phyloP scores from a whole-genome alignment of 495 filamentous ascomycete genomes.

The Platismatia glauca region DNA sequence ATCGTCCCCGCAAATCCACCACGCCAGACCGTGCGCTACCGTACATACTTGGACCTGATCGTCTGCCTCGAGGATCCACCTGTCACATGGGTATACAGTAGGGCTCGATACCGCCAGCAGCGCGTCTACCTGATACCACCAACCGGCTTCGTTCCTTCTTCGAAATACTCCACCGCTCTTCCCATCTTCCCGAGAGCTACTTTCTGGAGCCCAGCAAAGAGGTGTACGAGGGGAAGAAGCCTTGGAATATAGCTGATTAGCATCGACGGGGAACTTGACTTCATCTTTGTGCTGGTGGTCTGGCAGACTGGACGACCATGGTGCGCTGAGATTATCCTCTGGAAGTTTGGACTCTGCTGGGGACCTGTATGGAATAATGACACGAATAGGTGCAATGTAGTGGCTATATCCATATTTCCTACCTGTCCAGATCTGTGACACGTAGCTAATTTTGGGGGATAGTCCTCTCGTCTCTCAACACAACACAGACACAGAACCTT shows the following conservation, averaged over 20 bases:
- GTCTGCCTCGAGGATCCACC: too few species aligned
- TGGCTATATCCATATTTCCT: not conserved
- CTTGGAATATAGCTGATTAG: too few species aligned
- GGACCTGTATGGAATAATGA: not conserved
- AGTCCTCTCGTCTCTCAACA: not conserved
- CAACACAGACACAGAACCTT: not conserved
- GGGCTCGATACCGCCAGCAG: too few species aligned
- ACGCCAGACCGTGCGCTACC: too few species aligned
- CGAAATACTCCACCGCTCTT: not conserved
- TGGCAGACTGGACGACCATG: not conserved
- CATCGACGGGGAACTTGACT: not conserved
- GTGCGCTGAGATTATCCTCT: not conserved
- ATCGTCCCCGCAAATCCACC: too few species aligned
- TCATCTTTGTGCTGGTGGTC: not conserved
- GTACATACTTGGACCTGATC: too few species aligned
- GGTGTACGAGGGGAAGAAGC: not conserved
- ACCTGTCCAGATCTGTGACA: not conserved
- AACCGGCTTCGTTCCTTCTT: too few species aligned
- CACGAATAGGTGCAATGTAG: not conserved
- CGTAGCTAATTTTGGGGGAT: not conserved
- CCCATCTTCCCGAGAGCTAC: not conserved
- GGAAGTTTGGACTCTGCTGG: not conserved
- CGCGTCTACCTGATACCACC: too few species aligned
- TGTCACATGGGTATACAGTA: too few species aligned
- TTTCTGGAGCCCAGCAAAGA: not conserved